Evolutionary conservation across 2,329 filamentous ascomycete genomes (phyloP).

Genomic region (Aspergillus jensenii): DNA sequence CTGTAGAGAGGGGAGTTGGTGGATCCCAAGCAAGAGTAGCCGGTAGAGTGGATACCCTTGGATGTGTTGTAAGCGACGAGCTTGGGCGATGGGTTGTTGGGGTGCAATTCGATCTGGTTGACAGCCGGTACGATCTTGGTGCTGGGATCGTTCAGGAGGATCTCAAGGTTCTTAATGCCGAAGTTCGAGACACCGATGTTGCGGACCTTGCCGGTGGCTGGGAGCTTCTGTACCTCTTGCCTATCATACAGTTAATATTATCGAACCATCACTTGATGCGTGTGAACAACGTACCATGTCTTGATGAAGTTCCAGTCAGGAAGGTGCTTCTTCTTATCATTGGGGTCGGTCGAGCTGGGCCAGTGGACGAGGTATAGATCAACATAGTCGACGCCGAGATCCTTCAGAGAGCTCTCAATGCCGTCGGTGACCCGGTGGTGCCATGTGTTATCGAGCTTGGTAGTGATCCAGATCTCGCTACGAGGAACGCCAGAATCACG

Average conservation of each 20-base stretch:
- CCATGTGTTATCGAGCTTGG: conserved; percentile 67
- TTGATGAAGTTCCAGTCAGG: conserved; percentile 80
- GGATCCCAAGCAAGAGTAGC: conserved; percentile 58
- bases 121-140: conserved; percentile 51
- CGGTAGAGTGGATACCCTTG: conserved; percentile 56
- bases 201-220: conserved; percentile 60
- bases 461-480: conserved; percentile 67
- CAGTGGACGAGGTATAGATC: conserved; percentile 75
- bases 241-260: conserved; percentile 65
- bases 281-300: conserved; percentile 62
- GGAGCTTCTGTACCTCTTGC: conserved; percentile 47
- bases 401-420: conserved; percentile 62
- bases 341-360: conserved; percentile 56
- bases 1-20: conserved; percentile 56
- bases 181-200: conserved; percentile 90
- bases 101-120: conserved; percentile 57
- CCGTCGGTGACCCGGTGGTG: conserved; percentile 63
- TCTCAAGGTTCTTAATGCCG: conserved; percentile 75
- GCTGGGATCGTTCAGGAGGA: conserved; percentile 67
- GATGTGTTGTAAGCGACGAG: conserved; percentile 53
- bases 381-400: conserved; percentile 65
- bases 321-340: conserved; percentile 59
- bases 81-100: conserved; percentile 68
- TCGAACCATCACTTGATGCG: conserved; percentile 60
- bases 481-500: conserved; percentile 66